A percentile compares a stretch with the other conserved stretches of the same genome.
Conservation (phyloP, 345 rosid species). For the Reutealis trisperma region DNA sequence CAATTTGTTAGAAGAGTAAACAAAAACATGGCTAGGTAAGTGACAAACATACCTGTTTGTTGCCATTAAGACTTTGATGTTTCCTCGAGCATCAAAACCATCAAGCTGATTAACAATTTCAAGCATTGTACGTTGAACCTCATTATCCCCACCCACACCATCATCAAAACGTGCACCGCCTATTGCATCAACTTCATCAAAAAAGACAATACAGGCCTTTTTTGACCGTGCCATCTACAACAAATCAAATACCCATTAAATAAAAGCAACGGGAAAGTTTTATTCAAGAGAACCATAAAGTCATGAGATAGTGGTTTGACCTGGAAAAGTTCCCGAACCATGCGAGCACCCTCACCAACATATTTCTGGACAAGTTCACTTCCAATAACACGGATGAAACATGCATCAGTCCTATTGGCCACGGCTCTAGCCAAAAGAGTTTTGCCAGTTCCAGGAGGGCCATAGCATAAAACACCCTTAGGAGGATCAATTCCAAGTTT, state of each 20-base stretch:
- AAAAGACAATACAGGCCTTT: conserved; percentile 82
- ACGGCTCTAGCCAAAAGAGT: conserved; percentile 97
- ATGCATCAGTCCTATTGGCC: conserved; percentile 98
- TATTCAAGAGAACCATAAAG: not conserved
- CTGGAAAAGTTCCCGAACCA: conserved; percentile 98
- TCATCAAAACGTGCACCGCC: conserved; percentile 90
- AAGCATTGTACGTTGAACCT: conserved; percentile 85
- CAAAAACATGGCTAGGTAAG: not conserved
- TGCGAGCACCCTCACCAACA: conserved; percentile 98
- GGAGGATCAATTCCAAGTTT: conserved; percentile 99
- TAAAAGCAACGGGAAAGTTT: not conserved
- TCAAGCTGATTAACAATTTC: conserved; percentile 90
- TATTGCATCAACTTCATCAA: conserved; percentile 84
- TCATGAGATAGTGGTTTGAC: conserved; percentile 36
- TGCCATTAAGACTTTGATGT: conserved; percentile 99
- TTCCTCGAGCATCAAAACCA: conserved; percentile 93
- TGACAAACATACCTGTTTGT: conserved; percentile 68
- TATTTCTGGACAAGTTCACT: conserved; percentile 99
- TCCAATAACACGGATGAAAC: conserved; percentile 96
- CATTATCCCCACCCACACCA: conserved; percentile 82
- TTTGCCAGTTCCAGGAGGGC: conserved; percentile 98
- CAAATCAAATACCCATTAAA: not conserved
- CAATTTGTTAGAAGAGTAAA: not conserved
- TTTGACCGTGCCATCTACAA: conserved; percentile 85
- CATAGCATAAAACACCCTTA: conserved; percentile 97